A percentile compares a stretch with the other conserved stretches of the same genome.
These are phyloP conservation scores for Arthrobotrys megalospora DNA, from an alignment of 2,329 filamentous ascomycete species.

Conservation along the genomic window DNA sequence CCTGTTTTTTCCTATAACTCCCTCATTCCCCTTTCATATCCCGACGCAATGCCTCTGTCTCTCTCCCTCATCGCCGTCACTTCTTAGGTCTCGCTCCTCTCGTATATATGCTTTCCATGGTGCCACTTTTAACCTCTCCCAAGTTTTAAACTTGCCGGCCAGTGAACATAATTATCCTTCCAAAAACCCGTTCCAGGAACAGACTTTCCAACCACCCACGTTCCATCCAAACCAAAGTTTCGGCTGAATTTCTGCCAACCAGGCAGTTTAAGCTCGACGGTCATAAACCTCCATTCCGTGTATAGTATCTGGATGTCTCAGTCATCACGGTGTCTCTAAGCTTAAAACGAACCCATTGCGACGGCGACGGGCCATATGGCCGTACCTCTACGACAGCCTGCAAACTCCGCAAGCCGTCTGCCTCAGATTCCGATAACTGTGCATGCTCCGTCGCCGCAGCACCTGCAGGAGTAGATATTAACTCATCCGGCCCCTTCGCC, in stretches of 20 bases:
- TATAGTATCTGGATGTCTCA: conserved; percentile 51
- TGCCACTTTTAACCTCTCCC: conserved; percentile 23
- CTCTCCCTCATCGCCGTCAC: conserved; percentile 2
- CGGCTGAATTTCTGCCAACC: conserved; percentile 32
- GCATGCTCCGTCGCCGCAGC: conserved; percentile 39
- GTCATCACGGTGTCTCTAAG: conserved; percentile 60
- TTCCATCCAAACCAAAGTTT: conserved; percentile 39
- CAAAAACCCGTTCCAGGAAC: conserved; percentile 32
- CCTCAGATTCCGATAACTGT: conserved; percentile 28
- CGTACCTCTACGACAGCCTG: conserved; percentile 54
- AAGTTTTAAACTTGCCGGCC: conserved; percentile 16
- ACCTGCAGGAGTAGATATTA: conserved; percentile 36
- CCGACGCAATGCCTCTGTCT: conserved; percentile 28
- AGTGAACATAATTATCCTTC: conserved; percentile 13
- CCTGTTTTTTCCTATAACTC: conserved; percentile 53
- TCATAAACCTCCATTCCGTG: conserved; percentile 13
- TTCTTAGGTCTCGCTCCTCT: neutral
- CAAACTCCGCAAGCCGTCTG: conserved; percentile 47
- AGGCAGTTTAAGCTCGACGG: conserved; percentile 3
- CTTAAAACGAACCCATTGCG: conserved; percentile 61
- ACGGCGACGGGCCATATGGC: conserved; percentile 60
- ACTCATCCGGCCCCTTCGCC: conserved; percentile 8
- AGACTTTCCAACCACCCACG: conserved; percentile 36
- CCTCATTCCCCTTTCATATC: conserved; percentile 49
- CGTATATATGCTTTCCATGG: conserved; percentile 17